Conservation (phyloP, 2,329 filamentous ascomycete species). For the Xylariaceae sp. region DNA sequence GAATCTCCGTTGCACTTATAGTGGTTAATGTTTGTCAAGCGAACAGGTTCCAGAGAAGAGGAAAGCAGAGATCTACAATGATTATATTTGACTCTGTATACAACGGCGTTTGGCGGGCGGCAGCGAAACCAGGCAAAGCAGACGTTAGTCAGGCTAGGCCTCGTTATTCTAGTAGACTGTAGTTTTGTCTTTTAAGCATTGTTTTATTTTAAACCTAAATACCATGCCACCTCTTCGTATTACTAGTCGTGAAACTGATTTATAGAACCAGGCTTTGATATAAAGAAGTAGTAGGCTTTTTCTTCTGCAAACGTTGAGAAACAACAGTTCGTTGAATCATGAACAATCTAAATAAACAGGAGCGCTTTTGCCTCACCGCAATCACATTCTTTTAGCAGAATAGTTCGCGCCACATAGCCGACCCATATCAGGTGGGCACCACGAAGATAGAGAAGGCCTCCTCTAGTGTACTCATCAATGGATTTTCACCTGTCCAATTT, state of each 20-base stretch:
- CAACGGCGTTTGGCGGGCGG: conserved; percentile 11
- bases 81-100: conserved; percentile 1
- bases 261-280: not conserved
- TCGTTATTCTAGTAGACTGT: not conserved
- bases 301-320: no score
- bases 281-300: not conserved
- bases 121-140: not conserved
- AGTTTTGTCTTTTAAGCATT: not conserved
- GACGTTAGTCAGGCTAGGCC: conserved; percentile 2
- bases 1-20: no score
- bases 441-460: no score
- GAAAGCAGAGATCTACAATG: not conserved
- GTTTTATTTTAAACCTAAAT: not conserved
- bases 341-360: no score
- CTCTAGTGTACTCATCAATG: not conserved
- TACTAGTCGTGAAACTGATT: no score
- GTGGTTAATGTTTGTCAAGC: not conserved
- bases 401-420: no score
- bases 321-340: no score
- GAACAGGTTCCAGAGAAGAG: not conserved
- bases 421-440: no score
- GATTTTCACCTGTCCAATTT: not conserved
- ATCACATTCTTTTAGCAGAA: no score
- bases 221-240: no score
- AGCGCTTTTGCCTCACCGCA: no score